Conservation (phyloP, 2,329 filamentous ascomycete species). For the Verticillium zaregamsianum region DNA sequence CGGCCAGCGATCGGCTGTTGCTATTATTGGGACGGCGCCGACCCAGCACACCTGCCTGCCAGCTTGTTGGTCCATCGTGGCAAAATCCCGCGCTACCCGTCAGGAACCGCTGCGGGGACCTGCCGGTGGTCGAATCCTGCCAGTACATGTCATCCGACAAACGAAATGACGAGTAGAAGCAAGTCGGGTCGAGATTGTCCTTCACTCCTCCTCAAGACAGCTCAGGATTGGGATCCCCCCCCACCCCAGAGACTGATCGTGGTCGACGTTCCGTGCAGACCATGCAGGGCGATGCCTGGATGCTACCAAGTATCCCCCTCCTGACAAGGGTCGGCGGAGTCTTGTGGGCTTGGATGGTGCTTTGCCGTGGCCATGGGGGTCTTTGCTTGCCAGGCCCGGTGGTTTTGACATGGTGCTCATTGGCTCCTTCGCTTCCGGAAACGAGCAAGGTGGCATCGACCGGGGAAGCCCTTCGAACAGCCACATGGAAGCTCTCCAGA, state of each 20-base stretch:
- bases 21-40: not conserved
- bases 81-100: not conserved
- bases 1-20: not conserved
- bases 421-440: not conserved
- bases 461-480: not conserved
- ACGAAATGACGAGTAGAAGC: not conserved
- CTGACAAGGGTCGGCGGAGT: not conserved
- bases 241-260: not conserved
- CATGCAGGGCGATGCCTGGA: not conserved
- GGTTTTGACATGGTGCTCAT: not conserved
- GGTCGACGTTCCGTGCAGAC: not conserved
- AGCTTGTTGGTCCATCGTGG: not conserved
- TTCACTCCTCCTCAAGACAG: not conserved
- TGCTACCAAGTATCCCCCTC: not conserved
- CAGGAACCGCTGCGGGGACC: not conserved
- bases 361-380: not conserved
- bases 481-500: slow-evolving; percentile 7
- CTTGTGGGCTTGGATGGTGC: not conserved
- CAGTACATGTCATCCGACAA: not conserved
- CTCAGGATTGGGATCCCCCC: not conserved
- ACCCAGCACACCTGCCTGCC: not conserved
- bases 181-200: not conserved
- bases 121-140: not conserved
- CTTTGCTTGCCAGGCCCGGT: not conserved
- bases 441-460: not conserved